A percentile compares a stretch with the other conserved stretches of the same genome.
Evolutionary conservation across 2,329 filamentous ascomycete species (phyloP).

Genomic region (Pestalotiopsis sp.): DNA sequence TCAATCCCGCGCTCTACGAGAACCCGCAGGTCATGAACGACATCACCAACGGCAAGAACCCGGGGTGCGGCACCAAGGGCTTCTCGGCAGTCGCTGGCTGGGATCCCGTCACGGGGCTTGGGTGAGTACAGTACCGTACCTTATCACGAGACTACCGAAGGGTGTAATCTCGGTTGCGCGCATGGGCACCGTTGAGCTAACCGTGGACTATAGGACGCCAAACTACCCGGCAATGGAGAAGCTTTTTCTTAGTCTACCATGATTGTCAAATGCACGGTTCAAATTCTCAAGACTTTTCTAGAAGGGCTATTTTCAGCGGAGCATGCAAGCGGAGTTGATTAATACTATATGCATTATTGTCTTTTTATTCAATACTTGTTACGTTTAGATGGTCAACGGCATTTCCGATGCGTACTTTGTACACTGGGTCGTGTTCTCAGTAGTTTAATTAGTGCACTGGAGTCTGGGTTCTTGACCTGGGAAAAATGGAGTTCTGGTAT

Average conservation of each 20-base stretch:
- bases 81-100: constrained; percentile 28
- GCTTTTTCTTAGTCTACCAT: constrained; percentile 14
- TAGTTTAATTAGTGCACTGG: background rate
- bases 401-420: background rate
- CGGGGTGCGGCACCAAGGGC: constrained; percentile 27
- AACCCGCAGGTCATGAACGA: constrained; percentile 30
- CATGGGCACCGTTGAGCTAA: background rate
- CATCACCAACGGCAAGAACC: constrained; percentile 29
- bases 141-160: background rate
- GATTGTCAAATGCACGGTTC: background rate
- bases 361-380: background rate
- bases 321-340: background rate
- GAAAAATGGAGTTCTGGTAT: too few species aligned
- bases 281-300: background rate
- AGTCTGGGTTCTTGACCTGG: too few species aligned
- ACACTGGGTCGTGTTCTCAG: background rate
- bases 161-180: background rate
- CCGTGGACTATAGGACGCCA: constrained; percentile 9
- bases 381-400: background rate
- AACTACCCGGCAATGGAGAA: constrained; percentile 15
- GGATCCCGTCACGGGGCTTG: constrained; percentile 35
- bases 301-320: background rate
- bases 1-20: constrained; percentile 27
- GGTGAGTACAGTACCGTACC: constrained; percentile 3
- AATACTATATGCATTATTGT: background rate